Base-by-base conservation (phyloP, 1,284 basidiomycete genomes). In the Ustilago vetiveriae region DNA sequence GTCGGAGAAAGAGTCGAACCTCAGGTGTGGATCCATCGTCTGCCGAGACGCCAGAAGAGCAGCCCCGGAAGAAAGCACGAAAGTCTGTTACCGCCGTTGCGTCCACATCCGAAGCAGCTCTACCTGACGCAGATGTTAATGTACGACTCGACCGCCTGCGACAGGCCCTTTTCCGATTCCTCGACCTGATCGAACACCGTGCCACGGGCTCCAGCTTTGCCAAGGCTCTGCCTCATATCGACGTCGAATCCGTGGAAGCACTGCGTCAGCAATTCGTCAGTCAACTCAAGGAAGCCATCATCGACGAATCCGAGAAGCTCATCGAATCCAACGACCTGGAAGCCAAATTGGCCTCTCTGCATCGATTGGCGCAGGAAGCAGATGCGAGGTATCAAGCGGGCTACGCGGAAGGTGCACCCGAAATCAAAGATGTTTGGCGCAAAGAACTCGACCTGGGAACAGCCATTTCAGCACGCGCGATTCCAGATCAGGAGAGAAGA, bases 341-440 rank as follows among this genome's bases (percentile, higher is more conserved):
- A 16, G 17, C 33, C 10, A 72, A 74, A n/a, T 62, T 79, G 7
- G 51, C 55, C 0, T 68, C 72, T 19, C 36, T 79, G 23, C 68
- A 76, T 30, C 39, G 45, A 33, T 33, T 79, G n/a, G 51, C 67
- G 1, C 55, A 64, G 21, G 75, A 79, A 42, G 76, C 76, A 3
- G 73, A 79, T 26, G 51, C 63, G 26, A 56, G 76, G 11, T 65
- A 67, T 14, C 52, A 59, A 3, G 66, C 64, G 6, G 70, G 55
- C 7, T 41, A 63, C 14, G 11, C 37, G 3, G 51, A 57, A 0
- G 56, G 54, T 2, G 47, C 55, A 1, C 56, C 66, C 7, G 68
- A 70, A 47, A 44, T 70, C 21, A 76, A 67, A 23, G 76, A 79
- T 23, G 69, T 75, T 10, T 79, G 76, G 76, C 43, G 76, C 6